phyloP scores from a whole-genome alignment of 257 asterid genomes.

The Solanum neorickii region DNA sequence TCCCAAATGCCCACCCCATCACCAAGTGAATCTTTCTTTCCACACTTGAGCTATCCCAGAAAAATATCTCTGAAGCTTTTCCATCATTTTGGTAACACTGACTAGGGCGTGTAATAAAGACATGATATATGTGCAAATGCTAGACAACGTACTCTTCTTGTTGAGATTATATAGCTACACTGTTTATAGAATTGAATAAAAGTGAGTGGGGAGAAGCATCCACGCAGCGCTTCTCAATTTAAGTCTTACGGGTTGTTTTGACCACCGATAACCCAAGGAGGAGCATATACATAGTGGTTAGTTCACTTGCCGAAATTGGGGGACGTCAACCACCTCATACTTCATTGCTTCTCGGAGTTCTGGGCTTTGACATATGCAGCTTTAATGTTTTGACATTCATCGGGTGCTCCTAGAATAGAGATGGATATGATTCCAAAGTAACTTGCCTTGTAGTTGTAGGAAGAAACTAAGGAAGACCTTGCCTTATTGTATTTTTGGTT shows the following conservation, averaged over 20 bases:
- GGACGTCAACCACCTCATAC: neutral
- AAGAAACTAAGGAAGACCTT: neutral
- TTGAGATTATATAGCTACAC: neutral
- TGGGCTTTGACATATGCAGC: neutral
- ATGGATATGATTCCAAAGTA: neutral
- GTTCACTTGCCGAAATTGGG: neutral
- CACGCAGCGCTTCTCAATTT: neutral
- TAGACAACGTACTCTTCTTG: neutral
- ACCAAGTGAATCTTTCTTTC: neutral
- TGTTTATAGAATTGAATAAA: neutral
- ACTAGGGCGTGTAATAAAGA: neutral
- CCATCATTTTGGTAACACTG: neutral
- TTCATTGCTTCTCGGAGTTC: neutral
- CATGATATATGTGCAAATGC: neutral
- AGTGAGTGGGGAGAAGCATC: neutral
- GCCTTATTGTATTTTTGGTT: neutral
- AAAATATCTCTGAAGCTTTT: neutral
- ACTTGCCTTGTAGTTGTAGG: neutral
- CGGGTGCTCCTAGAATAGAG: neutral
- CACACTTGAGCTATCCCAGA: neutral
- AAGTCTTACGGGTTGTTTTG: neutral
- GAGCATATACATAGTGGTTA: neutral
- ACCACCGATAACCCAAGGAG: neutral
- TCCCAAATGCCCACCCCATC: neutral
- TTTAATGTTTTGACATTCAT: neutral